Base-by-base conservation (phyloP, 345 rosid species). In the Euclidium syriacum region DNA sequence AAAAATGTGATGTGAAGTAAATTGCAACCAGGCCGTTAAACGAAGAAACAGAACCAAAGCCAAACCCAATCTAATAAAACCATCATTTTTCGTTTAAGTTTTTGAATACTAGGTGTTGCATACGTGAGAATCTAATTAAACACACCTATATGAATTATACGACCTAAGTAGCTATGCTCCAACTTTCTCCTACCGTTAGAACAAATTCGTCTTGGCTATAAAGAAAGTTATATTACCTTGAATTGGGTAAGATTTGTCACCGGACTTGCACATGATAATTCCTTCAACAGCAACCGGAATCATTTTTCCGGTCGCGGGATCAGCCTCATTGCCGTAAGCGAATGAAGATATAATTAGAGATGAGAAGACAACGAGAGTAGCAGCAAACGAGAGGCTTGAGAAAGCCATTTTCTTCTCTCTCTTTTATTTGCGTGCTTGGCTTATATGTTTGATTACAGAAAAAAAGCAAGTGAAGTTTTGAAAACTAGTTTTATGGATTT, bases 201-300 rank as follows among this genome's bases (percentile, higher is more conserved):
- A 59, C 22, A n/a, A 12, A 23, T 15, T 24, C 18, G 8, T 55
- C 10, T 25, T 35, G 56, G 55, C 14, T 42, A 17, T 33, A 16
- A 44, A 40, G 32, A 27, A 23, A 58, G 23, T 56, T 46, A 55
- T 3, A 25, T 33, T 74, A 86, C 95, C 86, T 82, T 73, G 23
- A 52, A 84, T 70, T 12, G 88, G 95, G 70, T 69, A 48, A 27
- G 63, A 22, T 36, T 76, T 73, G 57, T 41, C 39, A 52, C 76
- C 82, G 14, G 79, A 58, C 75, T 60, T 79, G 57, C 95, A 87
- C 70, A 79, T 75, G 57, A 79, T 74, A 52, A 79, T 57, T 2
- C 95, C 90, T 75, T 79, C 76, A 73, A 82, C 62, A 8, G 74
- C 83, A 2, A 79, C 17, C 0, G 75, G 71, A 15, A 72, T 72